Percentiles rank a stretch among this genome's conserved stretches.
Conservation (phyloP, 495 filamentous ascomycete genomes). For the Penicillium cinerascens region DNA sequence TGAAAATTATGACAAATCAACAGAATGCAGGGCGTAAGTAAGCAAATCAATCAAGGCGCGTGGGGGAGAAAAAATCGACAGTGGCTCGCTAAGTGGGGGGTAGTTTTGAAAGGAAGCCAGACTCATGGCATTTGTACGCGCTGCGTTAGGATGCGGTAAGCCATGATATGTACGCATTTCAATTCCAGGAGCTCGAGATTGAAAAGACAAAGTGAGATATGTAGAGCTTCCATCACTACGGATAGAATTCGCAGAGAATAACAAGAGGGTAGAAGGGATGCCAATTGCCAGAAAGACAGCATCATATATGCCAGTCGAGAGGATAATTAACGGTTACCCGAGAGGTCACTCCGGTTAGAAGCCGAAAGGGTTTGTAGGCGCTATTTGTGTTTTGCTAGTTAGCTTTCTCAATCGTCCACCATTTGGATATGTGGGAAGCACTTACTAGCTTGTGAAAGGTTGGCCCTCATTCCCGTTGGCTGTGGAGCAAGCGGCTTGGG, state of each 20-base stretch:
- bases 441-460: conserved; percentile 93
- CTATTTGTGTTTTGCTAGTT: conserved; percentile 40
- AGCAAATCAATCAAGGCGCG: neutral
- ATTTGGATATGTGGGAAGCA: conserved; percentile 24
- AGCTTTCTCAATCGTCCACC: conserved; percentile 10
- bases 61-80: conserved; percentile 3
- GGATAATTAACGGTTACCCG: conserved; percentile 3
- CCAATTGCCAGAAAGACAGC: conserved; percentile 23
- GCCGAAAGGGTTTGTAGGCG: conserved; percentile 88
- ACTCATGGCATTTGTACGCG: conserved; percentile 14
- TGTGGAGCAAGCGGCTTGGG: conserved; percentile 80
- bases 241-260: neutral
- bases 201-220: conserved; percentile 18
- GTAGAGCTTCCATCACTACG: conserved; percentile 7
- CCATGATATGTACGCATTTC: conserved; percentile 26
- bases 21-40: conserved; percentile 1
- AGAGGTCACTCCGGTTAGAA: conserved; percentile 50
- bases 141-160: conserved; percentile 8
- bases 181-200: conserved; percentile 12
- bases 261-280: conserved; percentile 14
- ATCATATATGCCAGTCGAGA: conserved; percentile 21
- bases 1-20: conserved; percentile 8
- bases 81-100: conserved; percentile 17
- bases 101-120: conserved; percentile 9
- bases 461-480: conserved; percentile 84